Evolutionary conservation across 345 rosid species (phyloP), one percentile per base, ranked within the genome.

Genomic region (Populus nigra): DNA sequence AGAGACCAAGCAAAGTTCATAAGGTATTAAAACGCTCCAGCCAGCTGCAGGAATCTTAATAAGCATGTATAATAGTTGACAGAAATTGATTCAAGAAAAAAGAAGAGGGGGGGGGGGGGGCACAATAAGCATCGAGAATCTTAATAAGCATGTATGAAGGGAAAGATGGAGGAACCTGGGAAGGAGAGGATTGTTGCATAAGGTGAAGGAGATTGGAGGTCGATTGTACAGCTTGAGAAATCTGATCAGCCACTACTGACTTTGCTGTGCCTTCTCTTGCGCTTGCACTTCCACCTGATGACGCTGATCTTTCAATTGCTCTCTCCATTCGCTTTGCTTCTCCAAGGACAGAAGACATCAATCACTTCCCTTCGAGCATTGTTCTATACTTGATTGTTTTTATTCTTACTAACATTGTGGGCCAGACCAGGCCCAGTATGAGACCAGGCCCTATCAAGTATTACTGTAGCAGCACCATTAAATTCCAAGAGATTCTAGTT

Each of bases 171-270:
- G 25, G 23, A 70, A 65, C 98, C 91, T 91, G 93, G 43, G 94
- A 85, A 83, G 92, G 73, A 77, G 95, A 92, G n/a, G 98, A 89
- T 27, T 88, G 92, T 69, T 92, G 93, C 91, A 90, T 92, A 71
- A 94, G 88, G 45, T 91, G 90, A 55, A 94, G 92, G 73, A 93
- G 95, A 68, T 93, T 93, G 78, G 94, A 86, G 67, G 95, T 93
- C 75, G 97, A 92, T 81, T 84, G 92, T 1, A 94, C 87, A 20
- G 96, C 87, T 80, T 94, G 96, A 2, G 94, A 78, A 33, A 91
- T 91, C 77, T 94, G 94, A 68, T 92, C 98, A 50, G 91, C 83
- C 65, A 93, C 97, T 23, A 79, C 17, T 63, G 94, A 91, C 83
- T 88, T 93, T 11, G 95, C 91, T 12, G 90, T 86, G 66, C 88